Conservation (phyloP, 768 basidiomycete species). For the Lactarius trivialis region DNA sequence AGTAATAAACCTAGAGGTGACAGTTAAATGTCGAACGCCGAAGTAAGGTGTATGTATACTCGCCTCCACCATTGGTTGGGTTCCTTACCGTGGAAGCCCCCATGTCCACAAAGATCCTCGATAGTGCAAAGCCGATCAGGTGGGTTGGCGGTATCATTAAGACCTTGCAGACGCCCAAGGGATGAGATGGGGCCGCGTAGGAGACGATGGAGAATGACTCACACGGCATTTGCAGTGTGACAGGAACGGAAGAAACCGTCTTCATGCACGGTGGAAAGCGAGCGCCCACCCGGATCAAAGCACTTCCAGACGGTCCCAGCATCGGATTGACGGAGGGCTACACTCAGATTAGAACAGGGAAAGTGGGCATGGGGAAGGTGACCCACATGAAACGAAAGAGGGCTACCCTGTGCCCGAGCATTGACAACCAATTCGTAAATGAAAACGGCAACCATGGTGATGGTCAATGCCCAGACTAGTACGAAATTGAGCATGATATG, state of each 20-base stretch:
- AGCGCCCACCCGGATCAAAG: slow-evolving; percentile 81
- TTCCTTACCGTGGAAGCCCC: slow-evolving; percentile 46
- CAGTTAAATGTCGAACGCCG: not conserved
- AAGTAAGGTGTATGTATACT: not conserved
- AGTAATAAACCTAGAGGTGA: slow-evolving; percentile 34
- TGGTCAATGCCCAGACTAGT: slow-evolving; percentile 57
- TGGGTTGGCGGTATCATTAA: slow-evolving; percentile 82
- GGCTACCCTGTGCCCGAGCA: slow-evolving; percentile 65
- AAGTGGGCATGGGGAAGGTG: not conserved
- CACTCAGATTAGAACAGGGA: not conserved
- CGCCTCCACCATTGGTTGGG: slow-evolving; percentile 57
- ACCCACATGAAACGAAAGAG: slow-evolving; percentile 76
- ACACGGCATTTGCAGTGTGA: slow-evolving; percentile 55
- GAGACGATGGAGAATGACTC: slow-evolving; percentile 24
- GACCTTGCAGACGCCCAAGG: slow-evolving; percentile 36
- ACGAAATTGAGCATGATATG: slow-evolving; percentile 17
- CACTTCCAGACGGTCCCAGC: slow-evolving; percentile 83
- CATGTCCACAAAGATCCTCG: slow-evolving; percentile 83
- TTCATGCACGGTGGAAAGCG: slow-evolving; percentile 96
- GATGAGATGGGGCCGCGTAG: slow-evolving; percentile 1
- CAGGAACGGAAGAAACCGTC: slow-evolving; percentile 47
- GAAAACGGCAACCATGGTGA: slow-evolving; percentile 64
- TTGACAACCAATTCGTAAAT: slow-evolving; percentile 85
- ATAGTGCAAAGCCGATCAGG: slow-evolving; percentile 63
- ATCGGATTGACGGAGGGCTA: slow-evolving; percentile 82